A percentile compares a stretch with the other conserved stretches of the same genome.
Conservation (phyloP, 202 grass and related monocot species). For the Saccharum hybrid region DNA sequence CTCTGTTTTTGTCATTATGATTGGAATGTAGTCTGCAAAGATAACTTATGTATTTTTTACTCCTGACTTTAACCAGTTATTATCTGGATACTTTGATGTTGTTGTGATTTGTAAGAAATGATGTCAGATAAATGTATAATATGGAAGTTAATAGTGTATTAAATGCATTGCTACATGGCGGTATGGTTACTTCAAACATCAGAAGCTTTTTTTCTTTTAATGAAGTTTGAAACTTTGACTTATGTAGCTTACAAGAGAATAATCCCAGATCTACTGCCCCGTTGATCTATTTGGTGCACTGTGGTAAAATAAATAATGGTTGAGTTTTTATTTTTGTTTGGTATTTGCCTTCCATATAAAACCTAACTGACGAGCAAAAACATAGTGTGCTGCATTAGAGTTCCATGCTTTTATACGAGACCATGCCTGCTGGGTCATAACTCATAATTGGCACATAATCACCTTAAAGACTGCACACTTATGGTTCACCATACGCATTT, state of each 20-base stretch:
- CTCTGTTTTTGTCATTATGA: slow-evolving; percentile 1
- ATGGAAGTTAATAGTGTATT: neutral
- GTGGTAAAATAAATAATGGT: neutral
- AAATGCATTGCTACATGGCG: neutral
- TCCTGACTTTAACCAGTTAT: neutral
- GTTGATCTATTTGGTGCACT: neutral
- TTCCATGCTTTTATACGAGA: neutral
- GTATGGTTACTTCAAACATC: neutral
- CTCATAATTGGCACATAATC: neutral
- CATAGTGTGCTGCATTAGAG: neutral
- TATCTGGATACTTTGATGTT: neutral
- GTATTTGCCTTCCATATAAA: neutral
- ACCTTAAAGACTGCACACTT: neutral
- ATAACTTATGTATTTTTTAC: neutral
- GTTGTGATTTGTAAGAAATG: neutral
- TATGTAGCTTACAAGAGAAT: neutral
- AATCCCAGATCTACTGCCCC: neutral
- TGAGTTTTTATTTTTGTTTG: too few relatives aligned
- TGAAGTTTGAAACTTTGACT: neutral
- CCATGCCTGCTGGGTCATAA: neutral
- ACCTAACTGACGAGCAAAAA: neutral
- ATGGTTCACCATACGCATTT: neutral
- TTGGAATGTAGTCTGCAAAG: neutral
- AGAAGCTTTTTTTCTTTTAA: neutral
- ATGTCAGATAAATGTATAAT: neutral